Evolutionary conservation across 169 alveolate genomes (phyloP), one percentile per base, ranked within the genome.

Genomic region (Plasmodium gaboni): DNA sequence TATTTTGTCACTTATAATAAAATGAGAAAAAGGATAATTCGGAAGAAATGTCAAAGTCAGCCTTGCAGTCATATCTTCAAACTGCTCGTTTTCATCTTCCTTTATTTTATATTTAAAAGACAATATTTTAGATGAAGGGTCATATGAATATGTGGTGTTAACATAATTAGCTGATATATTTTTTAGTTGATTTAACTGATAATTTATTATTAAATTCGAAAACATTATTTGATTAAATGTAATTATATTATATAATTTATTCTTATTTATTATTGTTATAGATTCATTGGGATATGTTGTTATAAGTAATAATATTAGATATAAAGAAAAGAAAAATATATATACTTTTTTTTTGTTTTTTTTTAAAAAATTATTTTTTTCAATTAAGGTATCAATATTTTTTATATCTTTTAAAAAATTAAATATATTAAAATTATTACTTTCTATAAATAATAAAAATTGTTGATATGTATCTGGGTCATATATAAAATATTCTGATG

Each of bases 401-500:
- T 50, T 17, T 15, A 83, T n/a, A 42, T 83, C 85, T 13, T 61
- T 60, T 6, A 83, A 24, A 44, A 83, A 69, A 19, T 83, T 28
- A 3, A 28, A 61, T 26, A 83, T 26, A n/a, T 63, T 42, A 38
- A 83, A 15, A 69, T 69, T 57, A 17, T 83, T 67, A 57, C 42
- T 70, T 28, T 83, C 80, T 19, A 67, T 46, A 61, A 68, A 69
- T 17, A 59, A 26, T 53, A 83, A 42, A 46, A 83, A 69, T 5
- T 83, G 60, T 48, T 83, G 55, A 32, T 55, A 73, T 15, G 59
- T 24, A 13, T 69, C 74, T 1, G 12, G 28, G 53, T 63, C 69
- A 72, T 83, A 83, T 1, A 83, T 69, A 83, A 83, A 83, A 42
- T 70, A 67, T 61, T 83, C 91, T 1, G 86, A 32, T 8, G 91